Percentiles rank a stretch among this genome's conserved stretches.
Conservation (phyloP, 2,329 filamentous ascomycete genomes). For the Thelonectria olida region DNA sequence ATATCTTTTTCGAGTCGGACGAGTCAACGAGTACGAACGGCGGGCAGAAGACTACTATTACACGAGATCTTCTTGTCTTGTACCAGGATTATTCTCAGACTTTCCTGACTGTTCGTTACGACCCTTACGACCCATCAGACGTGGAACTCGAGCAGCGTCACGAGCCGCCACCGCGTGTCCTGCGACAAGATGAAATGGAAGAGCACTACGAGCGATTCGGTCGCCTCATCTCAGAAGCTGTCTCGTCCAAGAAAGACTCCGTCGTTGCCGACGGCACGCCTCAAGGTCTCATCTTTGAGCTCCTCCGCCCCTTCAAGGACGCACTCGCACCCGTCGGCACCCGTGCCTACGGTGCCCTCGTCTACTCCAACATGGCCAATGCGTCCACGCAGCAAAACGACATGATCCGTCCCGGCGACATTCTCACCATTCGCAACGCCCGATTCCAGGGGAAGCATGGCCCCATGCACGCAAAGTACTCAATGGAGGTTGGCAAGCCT, state of each 20-base stretch:
- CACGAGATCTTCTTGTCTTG: slow-evolving; percentile 85
- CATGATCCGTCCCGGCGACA: slow-evolving; percentile 92
- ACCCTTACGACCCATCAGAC: slow-evolving; percentile 77
- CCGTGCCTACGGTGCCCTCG: slow-evolving; percentile 87
- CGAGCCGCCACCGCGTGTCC: slow-evolving; percentile 79
- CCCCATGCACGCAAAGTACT: slow-evolving; percentile 94
- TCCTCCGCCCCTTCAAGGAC: slow-evolving; percentile 77
- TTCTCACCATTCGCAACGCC: slow-evolving; percentile 91
- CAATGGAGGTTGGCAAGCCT: slow-evolving; percentile 83
- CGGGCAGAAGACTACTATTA: slow-evolving; percentile 75
- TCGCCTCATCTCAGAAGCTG: slow-evolving; percentile 76
- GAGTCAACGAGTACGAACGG: slow-evolving; percentile 76
- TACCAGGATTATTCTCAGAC: slow-evolving; percentile 98
- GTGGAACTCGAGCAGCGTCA: slow-evolving; percentile 85
- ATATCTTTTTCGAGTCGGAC: slow-evolving; percentile 84
- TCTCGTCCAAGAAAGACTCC: slow-evolving; percentile 77
- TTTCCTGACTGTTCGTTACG: slow-evolving; percentile 81
- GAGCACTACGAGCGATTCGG: slow-evolving; percentile 84
- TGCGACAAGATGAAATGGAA: slow-evolving; percentile 94
- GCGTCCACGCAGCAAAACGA: slow-evolving; percentile 90
- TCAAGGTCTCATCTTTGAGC: slow-evolving; percentile 78
- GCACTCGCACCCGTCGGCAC: slow-evolving; percentile 87
- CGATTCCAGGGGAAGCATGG: slow-evolving; percentile 96
- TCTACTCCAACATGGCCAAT: slow-evolving; percentile 96
- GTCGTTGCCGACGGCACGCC: slow-evolving; percentile 88